Percentiles rank a stretch among this genome's conserved stretches.
Conservation (phyloP, 345 rosid species). For the Aquilaria sinensis region DNA sequence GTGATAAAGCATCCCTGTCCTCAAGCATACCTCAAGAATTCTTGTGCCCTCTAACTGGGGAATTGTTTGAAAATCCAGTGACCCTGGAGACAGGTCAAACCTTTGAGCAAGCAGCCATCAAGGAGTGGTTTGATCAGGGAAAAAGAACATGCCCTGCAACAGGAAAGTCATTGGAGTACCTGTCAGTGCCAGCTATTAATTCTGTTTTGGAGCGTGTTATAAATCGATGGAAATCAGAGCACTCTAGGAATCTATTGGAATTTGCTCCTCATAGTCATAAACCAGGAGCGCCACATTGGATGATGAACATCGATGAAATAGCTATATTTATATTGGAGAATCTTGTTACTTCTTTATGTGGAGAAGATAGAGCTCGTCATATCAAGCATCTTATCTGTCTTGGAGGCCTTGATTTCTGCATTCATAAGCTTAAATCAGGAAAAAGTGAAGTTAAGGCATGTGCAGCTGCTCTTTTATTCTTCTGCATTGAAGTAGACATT, state of each 20-base stretch:
- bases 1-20: slow-evolving; percentile 22
- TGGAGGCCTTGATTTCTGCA: slow-evolving; percentile 46
- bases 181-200: slow-evolving; percentile 40
- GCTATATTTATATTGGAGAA: slow-evolving; percentile 32
- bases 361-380: slow-evolving; percentile 29
- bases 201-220: slow-evolving; percentile 41
- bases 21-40: slow-evolving; percentile 38
- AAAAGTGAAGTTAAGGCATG: slow-evolving; percentile 29
- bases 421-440: slow-evolving; percentile 30
- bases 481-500: slow-evolving; percentile 47
- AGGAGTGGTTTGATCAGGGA: slow-evolving; percentile 51
- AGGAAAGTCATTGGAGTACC: slow-evolving; percentile 36
- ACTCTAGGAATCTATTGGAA: slow-evolving; percentile 18
- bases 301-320: slow-evolving; percentile 19
- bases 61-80: slow-evolving; percentile 54
- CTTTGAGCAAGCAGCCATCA: slow-evolving; percentile 47
- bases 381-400: slow-evolving; percentile 37
- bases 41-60: slow-evolving; percentile 48
- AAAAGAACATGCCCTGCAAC: slow-evolving; percentile 53
- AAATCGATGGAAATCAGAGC: slow-evolving; percentile 39
- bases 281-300: slow-evolving; percentile 8
- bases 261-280: slow-evolving; percentile 22
- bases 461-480: slow-evolving; percentile 30
- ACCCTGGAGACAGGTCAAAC: slow-evolving; percentile 63
- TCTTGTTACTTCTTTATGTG: slow-evolving; percentile 32